Conservation (phyloP, 2,329 filamentous ascomycete species). For the Xylariales sp. region DNA sequence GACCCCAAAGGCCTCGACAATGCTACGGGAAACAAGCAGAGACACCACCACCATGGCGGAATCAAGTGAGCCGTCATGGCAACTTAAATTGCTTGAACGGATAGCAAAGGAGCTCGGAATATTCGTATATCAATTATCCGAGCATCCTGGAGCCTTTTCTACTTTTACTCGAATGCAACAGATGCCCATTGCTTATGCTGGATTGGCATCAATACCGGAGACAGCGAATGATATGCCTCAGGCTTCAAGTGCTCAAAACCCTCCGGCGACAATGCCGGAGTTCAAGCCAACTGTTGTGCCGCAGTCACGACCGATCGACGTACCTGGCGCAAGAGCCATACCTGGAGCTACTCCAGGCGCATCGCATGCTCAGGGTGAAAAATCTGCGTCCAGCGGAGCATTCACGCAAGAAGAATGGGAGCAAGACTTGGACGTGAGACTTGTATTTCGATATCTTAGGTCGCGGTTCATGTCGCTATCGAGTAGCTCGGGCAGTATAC, state of each 20-base stretch:
- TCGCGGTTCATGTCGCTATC: constrained; percentile 62
- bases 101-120: constrained; percentile 84
- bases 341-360: constrained; percentile 12
- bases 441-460: constrained; percentile 84
- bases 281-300: constrained; percentile 46
- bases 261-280: constrained; percentile 36
- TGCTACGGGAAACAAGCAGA: constrained; percentile 21
- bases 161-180: constrained; percentile 67
- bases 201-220: constrained; percentile 63
- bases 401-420: constrained; percentile 86
- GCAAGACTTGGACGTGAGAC: constrained; percentile 80
- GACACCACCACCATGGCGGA: constrained; percentile 25
- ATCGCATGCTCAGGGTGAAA: constrained; percentile 16
- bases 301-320: constrained; percentile 17
- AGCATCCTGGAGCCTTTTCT: constrained; percentile 83
- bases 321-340: constrained; percentile 7
- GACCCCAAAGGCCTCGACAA: constrained; percentile 40
- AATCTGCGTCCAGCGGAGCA: constrained; percentile 11
- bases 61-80: constrained; percentile 54
- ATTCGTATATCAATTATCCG: constrained; percentile 76
- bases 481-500: constrained; percentile 35
- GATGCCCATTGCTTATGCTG: constrained; percentile 69
- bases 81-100: constrained; percentile 73
- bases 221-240: constrained; percentile 29
- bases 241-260: constrained; percentile 40